Base-by-base conservation (phyloP, 768 basidiomycete genomes). In the Kwoniella sp. region DNA sequence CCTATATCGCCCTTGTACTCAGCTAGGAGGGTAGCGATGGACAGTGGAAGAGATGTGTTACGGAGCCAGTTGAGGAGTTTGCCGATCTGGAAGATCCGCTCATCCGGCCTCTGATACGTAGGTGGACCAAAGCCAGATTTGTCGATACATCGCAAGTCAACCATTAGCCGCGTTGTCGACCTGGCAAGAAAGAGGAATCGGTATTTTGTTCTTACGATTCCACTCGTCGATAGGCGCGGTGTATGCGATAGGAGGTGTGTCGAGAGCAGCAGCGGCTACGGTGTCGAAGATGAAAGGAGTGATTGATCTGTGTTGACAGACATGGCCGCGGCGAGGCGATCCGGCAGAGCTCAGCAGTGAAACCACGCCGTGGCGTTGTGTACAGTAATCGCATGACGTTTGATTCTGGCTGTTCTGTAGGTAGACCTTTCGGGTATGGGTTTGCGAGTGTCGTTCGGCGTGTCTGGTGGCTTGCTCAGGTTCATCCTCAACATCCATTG, bases 221-320 rank as follows among this genome's bases (percentile, higher is more conserved):
- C 48, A 49, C 9, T 6, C 8, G 5, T 22, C 48, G 10, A 49
- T 22, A 49, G 22, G 21, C 6, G 22, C 25, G 17, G 48, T 49
- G 48, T 8, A 24, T 8, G 48, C 24, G 25, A 26, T 17, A 5
- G n/a, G n/a, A n/a, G n/a, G n/a, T n/a, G n/a, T n/a, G n/a, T n/a
- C n/a, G n/a, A n/a, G n/a, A n/a, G n/a, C n/a, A n/a, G n/a, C n/a
- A n/a, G n/a, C n/a, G n/a, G n/a, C n/a, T 15, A 9, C 27, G 15
- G 40, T 25, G n/a, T n/a, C n/a, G n/a, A n/a, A 58, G 25, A 15
- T 29, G 46, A 47, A 58, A 27, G 46, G 56, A 21, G 40, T 15
- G 27, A 22, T 26, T 6, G 44, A 15, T 9, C 25, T 29, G 22
- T 58, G 56, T 12, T 47, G 24, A 30, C 56, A 58, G 2, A 58